A percentile compares a stretch with the other conserved stretches of the same genome.
phyloP scores from a whole-genome alignment of 345 rosid genomes.

The Zanthoxylum bungeanum region DNA sequence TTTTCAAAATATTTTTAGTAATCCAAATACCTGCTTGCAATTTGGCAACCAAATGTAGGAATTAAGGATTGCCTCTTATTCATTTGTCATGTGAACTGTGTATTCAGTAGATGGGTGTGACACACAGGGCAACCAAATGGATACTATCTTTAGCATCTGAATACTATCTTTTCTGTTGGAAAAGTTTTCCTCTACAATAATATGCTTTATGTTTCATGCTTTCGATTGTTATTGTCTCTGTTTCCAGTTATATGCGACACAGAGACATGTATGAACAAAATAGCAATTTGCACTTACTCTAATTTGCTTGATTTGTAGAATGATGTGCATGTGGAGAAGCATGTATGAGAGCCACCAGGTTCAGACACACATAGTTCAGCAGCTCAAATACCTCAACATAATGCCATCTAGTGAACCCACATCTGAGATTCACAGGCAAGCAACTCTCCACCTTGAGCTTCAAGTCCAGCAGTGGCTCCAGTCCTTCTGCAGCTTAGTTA shows the following conservation, averaged over 20 bases:
- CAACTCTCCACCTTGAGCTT: constrained; percentile 88
- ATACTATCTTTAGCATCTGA: neutral
- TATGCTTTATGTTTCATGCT: neutral
- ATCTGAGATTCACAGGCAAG: constrained; percentile 87
- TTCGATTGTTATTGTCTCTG: neutral
- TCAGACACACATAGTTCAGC: constrained; percentile 94
- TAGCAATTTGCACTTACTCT: neutral
- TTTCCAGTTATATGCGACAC: neutral
- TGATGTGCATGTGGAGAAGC: constrained; percentile 99
- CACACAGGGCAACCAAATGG: neutral
- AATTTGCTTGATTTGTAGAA: constrained; percentile 34
- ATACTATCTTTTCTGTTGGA: neutral
- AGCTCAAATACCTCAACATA: constrained; percentile 83
- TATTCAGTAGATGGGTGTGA: neutral
- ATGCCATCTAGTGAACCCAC: constrained; percentile 86
- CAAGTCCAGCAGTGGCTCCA: constrained; percentile 92
- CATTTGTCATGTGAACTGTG: neutral
- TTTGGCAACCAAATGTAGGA: neutral
- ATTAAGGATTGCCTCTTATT: neutral
- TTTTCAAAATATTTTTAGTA: neutral
- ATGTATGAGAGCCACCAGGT: constrained; percentile 99
- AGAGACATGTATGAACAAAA: neutral
- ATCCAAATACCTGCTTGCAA: neutral
- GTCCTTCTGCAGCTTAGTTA: constrained; percentile 76
- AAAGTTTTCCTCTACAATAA: neutral